Evolutionary conservation across 2,329 filamentous ascomycete species (phyloP), one percentile per base, ranked within the genome.

Genomic region (Aspergillus cejpii): DNA sequence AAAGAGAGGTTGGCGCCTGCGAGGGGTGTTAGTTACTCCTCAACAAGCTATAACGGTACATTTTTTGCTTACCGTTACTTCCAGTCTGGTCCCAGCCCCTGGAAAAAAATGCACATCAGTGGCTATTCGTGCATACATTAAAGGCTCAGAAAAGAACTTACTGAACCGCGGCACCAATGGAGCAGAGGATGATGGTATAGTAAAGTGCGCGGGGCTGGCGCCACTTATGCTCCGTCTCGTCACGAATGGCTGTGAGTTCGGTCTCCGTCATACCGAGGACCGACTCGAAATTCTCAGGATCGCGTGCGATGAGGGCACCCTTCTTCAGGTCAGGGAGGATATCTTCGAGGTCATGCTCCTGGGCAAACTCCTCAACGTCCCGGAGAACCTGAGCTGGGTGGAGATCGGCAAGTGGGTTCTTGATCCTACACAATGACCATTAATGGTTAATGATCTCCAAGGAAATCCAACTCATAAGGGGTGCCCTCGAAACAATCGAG

Each of bases 141-240:
- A 17, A n/a, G 23, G 10, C 15, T 23, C 6, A 29, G 37, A 5
- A 14, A n/a, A 15, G 11, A 29, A 65, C 71, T 48, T 59, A 67
- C 64, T 78, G 75, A 0, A 76, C 71, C 6, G 73, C 73, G 40
- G 74, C 74, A 33, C 71, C 75, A 36, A 78, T 67, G 1, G 74
- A 76, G 54, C 73, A 75, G 12, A 76, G 64, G 31, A 74, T 67
- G 49, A 78, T 73, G 6, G 72, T 75, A 45, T 72, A 68, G 55
- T 76, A 77, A 6, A 78, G 62, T 11, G 67, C 49, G 37, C 48
- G 52, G 2, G 75, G 73, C 49, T 77, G 74, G 8, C 65, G 66
- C 74, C 75, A 77, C 47, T 72, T 71, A 52, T 75, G 70, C 14
- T 64, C 56, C 21, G 68, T 60, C 52, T 77, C 74, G 19, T 70